Conservation (phyloP, 1,139 yeast species). For the Trichomonascaceae sp. region DNA sequence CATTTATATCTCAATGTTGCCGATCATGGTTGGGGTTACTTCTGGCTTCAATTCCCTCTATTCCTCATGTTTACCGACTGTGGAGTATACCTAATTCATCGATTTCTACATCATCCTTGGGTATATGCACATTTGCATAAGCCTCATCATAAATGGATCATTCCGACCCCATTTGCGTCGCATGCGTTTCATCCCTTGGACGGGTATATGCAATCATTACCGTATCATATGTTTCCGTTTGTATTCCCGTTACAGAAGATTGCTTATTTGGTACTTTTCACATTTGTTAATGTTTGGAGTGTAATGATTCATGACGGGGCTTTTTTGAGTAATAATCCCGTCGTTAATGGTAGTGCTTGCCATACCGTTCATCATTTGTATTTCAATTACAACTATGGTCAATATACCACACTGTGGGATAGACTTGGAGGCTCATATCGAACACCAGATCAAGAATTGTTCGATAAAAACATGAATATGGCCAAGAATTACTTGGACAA, state of each 20-base stretch:
- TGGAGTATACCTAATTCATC: slow-evolving; percentile 84
- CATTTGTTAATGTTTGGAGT: slow-evolving; percentile 95
- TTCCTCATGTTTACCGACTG: slow-evolving; percentile 91
- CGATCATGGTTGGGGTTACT: slow-evolving; percentile 62
- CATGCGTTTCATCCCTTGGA: slow-evolving; percentile 99
- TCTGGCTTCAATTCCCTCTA: slow-evolving; percentile 60
- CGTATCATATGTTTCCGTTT: slow-evolving; percentile 88
- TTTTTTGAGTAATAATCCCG: slow-evolving; percentile 86
- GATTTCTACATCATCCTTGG: slow-evolving; percentile 86
- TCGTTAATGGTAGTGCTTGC: slow-evolving; percentile 96
- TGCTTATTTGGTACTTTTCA: slow-evolving; percentile 71
- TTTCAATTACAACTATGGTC: slow-evolving; percentile 96
- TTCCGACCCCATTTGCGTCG: slow-evolving; percentile 96
- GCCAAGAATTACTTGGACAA: slow-evolving; percentile 61
- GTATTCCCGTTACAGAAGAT: slow-evolving; percentile 88
- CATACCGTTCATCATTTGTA: slow-evolving; percentile 95
- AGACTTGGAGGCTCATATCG: slow-evolving; percentile 91
- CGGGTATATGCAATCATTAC: slow-evolving; percentile 86
- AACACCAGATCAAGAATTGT: slow-evolving; percentile 81
- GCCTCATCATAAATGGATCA: slow-evolving; percentile 99
- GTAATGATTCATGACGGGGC: slow-evolving; percentile 98
- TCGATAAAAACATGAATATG: slow-evolving; percentile 56
- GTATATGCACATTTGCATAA: slow-evolving; percentile 84
- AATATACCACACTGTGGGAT: slow-evolving; percentile 97
- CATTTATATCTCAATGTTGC: slow-evolving; percentile 61